Evolutionary conservation across 495 filamentous ascomycete species (phyloP).

Genomic region (Niebla homalea): DNA sequence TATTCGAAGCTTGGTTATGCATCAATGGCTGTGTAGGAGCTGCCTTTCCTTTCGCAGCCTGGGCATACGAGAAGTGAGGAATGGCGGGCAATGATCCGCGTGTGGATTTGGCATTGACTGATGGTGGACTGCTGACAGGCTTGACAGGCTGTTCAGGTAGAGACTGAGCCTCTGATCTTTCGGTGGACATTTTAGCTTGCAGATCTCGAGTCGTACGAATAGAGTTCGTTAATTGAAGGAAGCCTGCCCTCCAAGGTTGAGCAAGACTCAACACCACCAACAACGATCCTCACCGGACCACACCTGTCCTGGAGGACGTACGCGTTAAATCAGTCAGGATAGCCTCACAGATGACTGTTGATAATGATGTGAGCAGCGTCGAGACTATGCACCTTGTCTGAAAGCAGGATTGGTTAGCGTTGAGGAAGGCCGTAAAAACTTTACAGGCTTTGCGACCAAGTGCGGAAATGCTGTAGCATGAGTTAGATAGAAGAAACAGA

Average conservation of each 20-base stretch:
- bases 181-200: too few relatives aligned
- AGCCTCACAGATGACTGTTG: neutral
- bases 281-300: neutral
- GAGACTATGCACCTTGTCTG: too few relatives aligned
- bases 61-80: conserved; percentile 76
- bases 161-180: neutral
- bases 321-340: too few relatives aligned
- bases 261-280: neutral
- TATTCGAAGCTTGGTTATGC: conserved; percentile 24
- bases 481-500: too few relatives aligned
- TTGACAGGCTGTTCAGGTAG: neutral
- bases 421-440: too few relatives aligned
- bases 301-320: neutral
- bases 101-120: conserved; percentile 8
- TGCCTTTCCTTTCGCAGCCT: conserved; percentile 72
- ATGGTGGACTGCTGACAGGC: neutral
- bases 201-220: too few relatives aligned
- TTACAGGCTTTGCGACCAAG: too few relatives aligned
- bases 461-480: too few relatives aligned
- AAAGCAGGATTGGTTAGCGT: too few relatives aligned
- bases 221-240: too few relatives aligned
- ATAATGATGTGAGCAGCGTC: too few relatives aligned
- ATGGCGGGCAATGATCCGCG: conserved; percentile 4
- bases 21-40: conserved; percentile 22
- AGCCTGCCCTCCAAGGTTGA: too few relatives aligned